A percentile compares a stretch with the other conserved stretches of the same genome.
phyloP scores from a whole-genome alignment of 169 alveolate genomes.

The Theileria sp. region DNA sequence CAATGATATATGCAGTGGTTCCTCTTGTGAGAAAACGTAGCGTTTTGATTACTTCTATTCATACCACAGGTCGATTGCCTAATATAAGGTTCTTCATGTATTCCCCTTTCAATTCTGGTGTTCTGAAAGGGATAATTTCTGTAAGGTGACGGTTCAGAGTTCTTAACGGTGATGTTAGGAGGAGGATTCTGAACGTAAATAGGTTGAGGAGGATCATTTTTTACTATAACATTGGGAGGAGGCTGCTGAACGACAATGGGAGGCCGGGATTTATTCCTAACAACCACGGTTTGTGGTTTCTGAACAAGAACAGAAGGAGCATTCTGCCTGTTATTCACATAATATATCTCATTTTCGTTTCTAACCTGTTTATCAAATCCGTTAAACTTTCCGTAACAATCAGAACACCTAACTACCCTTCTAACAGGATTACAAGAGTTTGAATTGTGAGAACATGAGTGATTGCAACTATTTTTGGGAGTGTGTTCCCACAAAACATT shows the following conservation, averaged over 20 bases:
- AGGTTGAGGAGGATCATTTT: constrained; percentile 79
- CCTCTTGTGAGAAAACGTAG: neutral
- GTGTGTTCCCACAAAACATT: neutral
- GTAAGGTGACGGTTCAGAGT: constrained; percentile 21
- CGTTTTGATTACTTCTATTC: neutral
- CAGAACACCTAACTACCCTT: constrained; percentile 35
- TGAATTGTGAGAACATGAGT: neutral
- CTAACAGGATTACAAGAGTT: constrained; percentile 13
- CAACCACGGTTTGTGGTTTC: constrained; percentile 77
- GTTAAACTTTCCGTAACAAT: neutral
- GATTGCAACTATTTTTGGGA: neutral
- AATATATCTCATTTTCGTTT: constrained; percentile 36
- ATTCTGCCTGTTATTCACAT: constrained; percentile 74
- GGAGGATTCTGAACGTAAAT: constrained; percentile 74
- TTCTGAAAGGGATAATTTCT: neutral
- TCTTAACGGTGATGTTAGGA: constrained; percentile 75
- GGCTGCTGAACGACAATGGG: constrained; percentile 79
- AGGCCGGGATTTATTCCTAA: constrained; percentile 73
- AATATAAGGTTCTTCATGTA: neutral
- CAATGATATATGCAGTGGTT: constrained; percentile 10
- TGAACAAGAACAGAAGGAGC: constrained; percentile 75
- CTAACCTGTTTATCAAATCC: neutral
- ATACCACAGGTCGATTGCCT: constrained; percentile 8
- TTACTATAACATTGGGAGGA: constrained; percentile 77
- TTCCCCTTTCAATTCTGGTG: neutral